Evolutionary conservation across 257 asterid genomes (phyloP).

Genomic region (Knoxia roxburghii): DNA sequence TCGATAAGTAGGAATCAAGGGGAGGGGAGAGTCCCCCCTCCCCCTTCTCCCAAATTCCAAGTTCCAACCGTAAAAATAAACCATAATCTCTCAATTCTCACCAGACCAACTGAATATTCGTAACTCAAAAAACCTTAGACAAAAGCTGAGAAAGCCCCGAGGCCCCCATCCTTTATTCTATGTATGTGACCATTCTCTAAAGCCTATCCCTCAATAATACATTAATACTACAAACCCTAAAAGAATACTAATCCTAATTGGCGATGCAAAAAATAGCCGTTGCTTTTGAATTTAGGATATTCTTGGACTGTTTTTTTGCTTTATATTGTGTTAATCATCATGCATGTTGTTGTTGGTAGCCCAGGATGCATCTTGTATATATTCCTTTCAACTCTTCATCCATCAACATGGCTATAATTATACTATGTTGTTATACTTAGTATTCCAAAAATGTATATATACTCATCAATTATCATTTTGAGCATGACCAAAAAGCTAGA

Average conservation of each 20-base stretch:
- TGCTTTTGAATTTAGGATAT: conserved; percentile 41
- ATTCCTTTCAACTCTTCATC: too few species aligned
- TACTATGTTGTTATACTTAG: background rate
- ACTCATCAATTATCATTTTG: background rate
- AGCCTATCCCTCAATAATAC: conserved; percentile 40
- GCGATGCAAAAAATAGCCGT: conserved; percentile 38
- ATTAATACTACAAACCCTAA: background rate
- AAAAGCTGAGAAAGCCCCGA: conserved; percentile 5
- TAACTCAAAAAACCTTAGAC: conserved; percentile 28
- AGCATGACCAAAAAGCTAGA: conserved; percentile 10
- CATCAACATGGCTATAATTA: background rate
- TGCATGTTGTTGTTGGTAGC: conserved; percentile 11
- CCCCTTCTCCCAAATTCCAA: too few species aligned
- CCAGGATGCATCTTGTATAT: too few species aligned
- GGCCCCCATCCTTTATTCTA: conserved; percentile 33
- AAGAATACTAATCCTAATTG: conserved; percentile 37
- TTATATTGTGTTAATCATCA: conserved; percentile 3
- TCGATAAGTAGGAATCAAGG: conserved; percentile 38
- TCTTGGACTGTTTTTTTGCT: conserved; percentile 12
- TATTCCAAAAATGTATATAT: background rate
- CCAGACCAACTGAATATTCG: conserved; percentile 40
- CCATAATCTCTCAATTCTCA: too few species aligned
- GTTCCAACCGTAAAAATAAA: too few species aligned
- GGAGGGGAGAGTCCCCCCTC: background rate
- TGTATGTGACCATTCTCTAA: conserved; percentile 35